phyloP scores from a whole-genome alignment of 108 stramenopile species.

The Nitzschia putrida region DNA sequence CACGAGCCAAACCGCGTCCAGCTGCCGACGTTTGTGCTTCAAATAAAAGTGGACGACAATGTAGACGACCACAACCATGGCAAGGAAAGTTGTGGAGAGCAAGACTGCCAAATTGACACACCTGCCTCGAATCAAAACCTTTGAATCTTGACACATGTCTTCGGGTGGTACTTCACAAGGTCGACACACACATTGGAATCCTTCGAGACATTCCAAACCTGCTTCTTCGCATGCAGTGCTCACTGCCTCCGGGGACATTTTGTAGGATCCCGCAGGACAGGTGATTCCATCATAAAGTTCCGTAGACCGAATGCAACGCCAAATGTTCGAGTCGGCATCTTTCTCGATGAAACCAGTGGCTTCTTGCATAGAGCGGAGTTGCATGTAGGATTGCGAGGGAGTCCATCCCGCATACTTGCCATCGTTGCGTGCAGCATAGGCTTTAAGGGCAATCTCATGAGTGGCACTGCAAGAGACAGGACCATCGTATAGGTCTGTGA shows the following conservation, averaged over 20 bases:
- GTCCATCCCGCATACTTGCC: slow-evolving; percentile 44
- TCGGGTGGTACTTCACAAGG: slow-evolving; percentile 30
- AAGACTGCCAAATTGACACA: slow-evolving; percentile 23
- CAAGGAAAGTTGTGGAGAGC: slow-evolving; percentile 10
- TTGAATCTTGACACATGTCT: slow-evolving; percentile 13
- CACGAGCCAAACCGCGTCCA: slow-evolving; percentile 52
- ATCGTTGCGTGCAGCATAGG: not conserved
- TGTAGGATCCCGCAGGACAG: slow-evolving; percentile 37
- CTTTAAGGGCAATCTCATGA: slow-evolving; percentile 5
- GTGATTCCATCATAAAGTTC: slow-evolving; percentile 41
- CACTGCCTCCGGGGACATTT: slow-evolving; percentile 10
- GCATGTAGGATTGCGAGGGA: slow-evolving; percentile 39
- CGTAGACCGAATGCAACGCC: slow-evolving; percentile 29
- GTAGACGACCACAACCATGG: slow-evolving; percentile 22
- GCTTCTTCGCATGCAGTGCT: slow-evolving; percentile 18
- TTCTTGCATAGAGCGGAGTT: slow-evolving; percentile 48
- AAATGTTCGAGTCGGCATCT: slow-evolving; percentile 11
- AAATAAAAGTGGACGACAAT: slow-evolving; percentile 28
- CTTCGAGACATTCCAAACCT: slow-evolving; percentile 34
- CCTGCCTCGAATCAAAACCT: not conserved
- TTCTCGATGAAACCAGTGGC: slow-evolving; percentile 35
- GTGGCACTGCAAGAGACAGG: slow-evolving; percentile 17
- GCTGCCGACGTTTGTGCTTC: slow-evolving; percentile 26
- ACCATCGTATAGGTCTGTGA: slow-evolving; percentile 1
- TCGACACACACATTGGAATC: slow-evolving; percentile 37